A percentile compares a stretch with the other conserved stretches of the same genome.
Conservation (phyloP, 306 rosid genomes). For the Trifolium pratense region DNA sequence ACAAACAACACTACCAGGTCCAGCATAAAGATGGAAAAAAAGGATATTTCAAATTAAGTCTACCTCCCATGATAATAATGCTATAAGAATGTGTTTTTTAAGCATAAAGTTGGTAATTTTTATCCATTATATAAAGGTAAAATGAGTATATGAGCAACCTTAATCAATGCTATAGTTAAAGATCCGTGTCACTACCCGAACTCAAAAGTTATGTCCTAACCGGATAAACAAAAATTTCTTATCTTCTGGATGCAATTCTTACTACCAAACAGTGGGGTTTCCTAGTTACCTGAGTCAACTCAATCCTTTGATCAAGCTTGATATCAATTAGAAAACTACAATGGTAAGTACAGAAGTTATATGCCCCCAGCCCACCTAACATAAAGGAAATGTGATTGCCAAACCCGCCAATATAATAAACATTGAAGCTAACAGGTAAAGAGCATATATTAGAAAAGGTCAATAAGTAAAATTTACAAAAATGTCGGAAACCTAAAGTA, state of each 20-base stretch:
- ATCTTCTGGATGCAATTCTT: slow-evolving; percentile 17
- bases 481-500: slow-evolving; percentile 32
- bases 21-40: slow-evolving; percentile 15
- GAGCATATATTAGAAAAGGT: slow-evolving; percentile 9
- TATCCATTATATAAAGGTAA: not conserved
- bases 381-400: slow-evolving; percentile 5
- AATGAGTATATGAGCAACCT: slow-evolving; percentile 5
- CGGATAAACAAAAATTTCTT: slow-evolving; percentile 25
- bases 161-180: not conserved
- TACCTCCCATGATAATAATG: not conserved
- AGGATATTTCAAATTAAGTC: not conserved
- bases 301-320: slow-evolving; percentile 17
- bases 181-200: slow-evolving; percentile 7
- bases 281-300: slow-evolving; percentile 11
- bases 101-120: not conserved
- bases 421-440: not conserved
- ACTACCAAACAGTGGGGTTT: slow-evolving; percentile 25
- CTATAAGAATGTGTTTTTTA: slow-evolving; percentile 7
- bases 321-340: slow-evolving; percentile 12
- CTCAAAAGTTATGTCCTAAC: not conserved
- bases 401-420: slow-evolving; percentile 10
- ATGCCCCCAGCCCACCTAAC: not conserved
- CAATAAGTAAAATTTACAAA: slow-evolving; percentile 15
- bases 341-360: slow-evolving; percentile 15
- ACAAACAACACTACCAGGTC: slow-evolving; percentile 10